Conservation (phyloP, 2,329 filamentous ascomycete genomes). For the Xylaria sp. region DNA sequence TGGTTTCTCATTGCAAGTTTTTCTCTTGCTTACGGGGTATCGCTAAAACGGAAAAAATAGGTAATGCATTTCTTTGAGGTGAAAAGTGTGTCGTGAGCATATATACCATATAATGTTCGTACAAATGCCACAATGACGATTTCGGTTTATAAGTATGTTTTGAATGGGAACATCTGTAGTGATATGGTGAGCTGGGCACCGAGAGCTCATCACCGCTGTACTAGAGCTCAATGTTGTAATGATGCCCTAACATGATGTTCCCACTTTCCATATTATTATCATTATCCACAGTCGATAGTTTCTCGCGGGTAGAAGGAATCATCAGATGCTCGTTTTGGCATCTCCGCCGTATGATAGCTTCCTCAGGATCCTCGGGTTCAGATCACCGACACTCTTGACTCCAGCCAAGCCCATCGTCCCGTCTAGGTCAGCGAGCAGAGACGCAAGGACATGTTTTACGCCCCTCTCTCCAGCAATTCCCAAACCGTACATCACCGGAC, state of each 20-base stretch:
- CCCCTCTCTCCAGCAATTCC: slow-evolving; percentile 39
- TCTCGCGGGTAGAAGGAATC: not conserved
- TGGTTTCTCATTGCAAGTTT: not conserved
- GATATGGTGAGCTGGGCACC: not conserved
- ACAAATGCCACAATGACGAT: not conserved
- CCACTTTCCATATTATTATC: not conserved
- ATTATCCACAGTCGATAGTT: not conserved
- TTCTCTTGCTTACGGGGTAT: not conserved
- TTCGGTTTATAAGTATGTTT: not conserved
- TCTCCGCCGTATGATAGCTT: slow-evolving; percentile 44
- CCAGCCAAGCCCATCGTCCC: slow-evolving; percentile 39
- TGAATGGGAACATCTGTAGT: not conserved
- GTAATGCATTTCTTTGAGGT: not conserved
- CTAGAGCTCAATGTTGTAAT: not conserved
- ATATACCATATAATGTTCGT: not conserved
- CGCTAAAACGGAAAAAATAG: not conserved
- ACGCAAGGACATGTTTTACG: slow-evolving; percentile 36
- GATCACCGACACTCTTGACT: slow-evolving; percentile 46
- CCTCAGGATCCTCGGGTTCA: slow-evolving; percentile 44
- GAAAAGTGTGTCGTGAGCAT: not conserved
- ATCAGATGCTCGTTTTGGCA: slow-evolving; percentile 41
- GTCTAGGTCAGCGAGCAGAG: slow-evolving; percentile 38
- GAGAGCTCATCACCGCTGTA: not conserved
- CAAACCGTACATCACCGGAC: slow-evolving; percentile 59
- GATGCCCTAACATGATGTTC: not conserved